Base-by-base conservation (phyloP, 2,329 filamentous ascomycete genomes). In the Cytospora piceae region DNA sequence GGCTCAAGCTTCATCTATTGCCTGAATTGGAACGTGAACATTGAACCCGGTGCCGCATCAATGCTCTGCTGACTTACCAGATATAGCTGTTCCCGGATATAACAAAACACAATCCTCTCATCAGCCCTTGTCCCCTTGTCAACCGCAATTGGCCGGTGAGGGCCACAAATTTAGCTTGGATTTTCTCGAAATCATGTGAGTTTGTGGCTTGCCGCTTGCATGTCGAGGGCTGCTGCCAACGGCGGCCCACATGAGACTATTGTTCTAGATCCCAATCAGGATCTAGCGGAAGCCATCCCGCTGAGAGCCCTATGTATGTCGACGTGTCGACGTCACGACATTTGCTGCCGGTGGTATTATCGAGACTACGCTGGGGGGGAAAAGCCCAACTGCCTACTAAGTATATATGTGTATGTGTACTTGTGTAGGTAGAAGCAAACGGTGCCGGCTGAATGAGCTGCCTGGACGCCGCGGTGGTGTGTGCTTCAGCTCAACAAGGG, bases 381-480 rank as follows among this genome's bases (percentile, higher is more conserved):
- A 11, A 9, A 22, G 34, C 34, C 34, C 12, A 37, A 34, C 7
- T 34, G 11, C 11, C 8, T 11, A 34, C 32, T 34, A 34, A 9
- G 32, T 34, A 34, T 6, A 6, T 34, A 34, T 34, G 32, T 34
- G 8, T 34, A 2, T 11, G 11, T 34, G 8, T 37, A 37, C 14
- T 12, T 37, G 39, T n/a, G 39, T 42, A n/a, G 15, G 17, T 42
- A 42, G 39, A 49, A 49, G 46, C 46, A 49, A 49, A 2, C 9
- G 20, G 8, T 49, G 22, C n/a, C 15, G 46, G 46, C 29, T 56
- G 37, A 39, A 61, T 56, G 60, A 62, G 37, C 56, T 42, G 60
- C 60, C 39, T 34, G 17, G 27, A 34, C 24, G 24, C 15, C 42
- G 24, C 20, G 51, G 59, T 51, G 52, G 60, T 62, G 60, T 62